phyloP scores from a whole-genome alignment of 169 alveolate genomes.

The Plasmodium chabaudi region DNA sequence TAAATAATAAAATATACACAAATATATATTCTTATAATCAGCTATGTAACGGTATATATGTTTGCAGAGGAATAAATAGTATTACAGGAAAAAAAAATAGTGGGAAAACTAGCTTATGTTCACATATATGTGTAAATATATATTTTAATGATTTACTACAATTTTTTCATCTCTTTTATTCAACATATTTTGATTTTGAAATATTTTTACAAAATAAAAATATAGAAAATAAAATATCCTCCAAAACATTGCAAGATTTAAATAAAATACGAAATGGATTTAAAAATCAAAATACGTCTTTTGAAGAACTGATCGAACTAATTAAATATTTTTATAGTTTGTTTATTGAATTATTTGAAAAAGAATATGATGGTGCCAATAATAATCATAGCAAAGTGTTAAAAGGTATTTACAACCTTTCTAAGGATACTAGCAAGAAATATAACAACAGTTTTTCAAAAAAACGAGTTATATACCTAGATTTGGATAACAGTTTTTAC shows the following conservation, averaged over 20 bases:
- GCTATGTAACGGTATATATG: constrained; percentile 37
- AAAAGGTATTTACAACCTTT: neutral
- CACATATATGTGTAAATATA: constrained; percentile 71
- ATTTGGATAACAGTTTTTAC: constrained; percentile 67
- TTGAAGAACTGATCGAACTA: constrained; percentile 17
- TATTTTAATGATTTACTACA: constrained; percentile 70
- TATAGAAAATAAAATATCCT: constrained; percentile 33
- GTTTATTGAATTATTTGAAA: constrained; percentile 11
- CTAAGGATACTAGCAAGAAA: neutral
- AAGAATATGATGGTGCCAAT: no score
- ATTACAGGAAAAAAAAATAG: constrained; percentile 42
- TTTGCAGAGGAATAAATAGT: constrained; percentile 55
- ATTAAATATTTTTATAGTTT: constrained; percentile 21
- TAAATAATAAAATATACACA: constrained; percentile 64
- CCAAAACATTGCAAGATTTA: neutral
- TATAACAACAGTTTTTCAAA: constrained; percentile 19
- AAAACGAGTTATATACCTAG: constrained; percentile 49
- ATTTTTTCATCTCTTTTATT: constrained; percentile 68
- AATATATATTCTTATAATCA: constrained; percentile 56
- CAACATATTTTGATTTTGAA: constrained; percentile 51
- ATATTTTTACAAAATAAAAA: constrained; percentile 51
- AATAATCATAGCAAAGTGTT: neutral
- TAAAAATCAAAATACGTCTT: neutral
- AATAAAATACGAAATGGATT: constrained; percentile 15
- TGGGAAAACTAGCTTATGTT: constrained; percentile 63